Evolutionary conservation across 192 early-diverging fungal species (phyloP), one percentile per base, ranked within the genome.

Genomic region (Mortierella alpina): DNA sequence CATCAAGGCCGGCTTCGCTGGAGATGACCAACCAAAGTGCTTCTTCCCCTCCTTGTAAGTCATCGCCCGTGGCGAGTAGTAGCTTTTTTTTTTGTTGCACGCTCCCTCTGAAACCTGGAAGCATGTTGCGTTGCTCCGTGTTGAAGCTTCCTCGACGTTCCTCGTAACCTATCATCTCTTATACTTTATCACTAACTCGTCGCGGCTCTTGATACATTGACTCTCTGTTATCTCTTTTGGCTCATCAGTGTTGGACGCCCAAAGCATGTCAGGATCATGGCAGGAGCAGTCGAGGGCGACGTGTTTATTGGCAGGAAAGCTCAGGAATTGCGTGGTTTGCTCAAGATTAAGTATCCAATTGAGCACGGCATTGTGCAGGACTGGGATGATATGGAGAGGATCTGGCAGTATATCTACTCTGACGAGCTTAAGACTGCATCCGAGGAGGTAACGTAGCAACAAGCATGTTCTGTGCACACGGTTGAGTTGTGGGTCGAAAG

Each of bases 1-100:
- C 79, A 98, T 99, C 77, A 99, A 99, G 80, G 97, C 96, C 17
- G 98, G 98, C 17, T 99, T 99, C 83, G 97, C 98, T 47, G 98
- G 98, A 60, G 96, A 98, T 67, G 97, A 98, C 70, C 92, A 92
- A 72, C 98, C 98, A 65, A 97, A 98, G 81, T 94, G 94, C 71
- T 99, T 93, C 80, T 96, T 99, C 76, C 93, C 96, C 6, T 95
- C 97, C 20, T 92, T 91, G 94, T 96, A 87, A 84, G 93, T 72
- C 22, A 39, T 46, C 18, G 5, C 47, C 46, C 17, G 52, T 4
- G n/a, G 18, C 52, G 20, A 44, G 2, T 4, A 18, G 13, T 6
- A 9, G n/a, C 4, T 42, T n/a, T 13, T 13, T 0, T 46, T 15
- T 18, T 17, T 15, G 13, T 53, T 7, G 31, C 40, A 9, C 58